A percentile compares a stretch with the other conserved stretches of the same genome.
phyloP scores from a whole-genome alignment of 2,329 filamentous ascomycete species.

The Hypoxylon sp. region DNA sequence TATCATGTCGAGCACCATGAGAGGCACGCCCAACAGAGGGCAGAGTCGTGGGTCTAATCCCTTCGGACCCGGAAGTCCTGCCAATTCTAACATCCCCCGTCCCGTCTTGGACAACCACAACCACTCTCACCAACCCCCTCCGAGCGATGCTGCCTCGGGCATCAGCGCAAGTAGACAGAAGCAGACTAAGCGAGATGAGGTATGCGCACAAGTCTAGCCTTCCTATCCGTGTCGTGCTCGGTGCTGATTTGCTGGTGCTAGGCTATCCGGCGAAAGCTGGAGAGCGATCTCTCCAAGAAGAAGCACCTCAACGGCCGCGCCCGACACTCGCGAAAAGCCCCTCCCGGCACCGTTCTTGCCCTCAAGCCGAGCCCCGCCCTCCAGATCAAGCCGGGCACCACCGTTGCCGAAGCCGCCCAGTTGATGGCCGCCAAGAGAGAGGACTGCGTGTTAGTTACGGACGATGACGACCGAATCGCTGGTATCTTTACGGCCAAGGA shows the following conservation, averaged over 20 bases:
- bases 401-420: constrained; percentile 94
- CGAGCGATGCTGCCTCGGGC: constrained; percentile 68
- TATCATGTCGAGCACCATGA: constrained; percentile 70
- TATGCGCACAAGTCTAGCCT: constrained; percentile 55
- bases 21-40: constrained; percentile 72
- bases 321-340: constrained; percentile 88
- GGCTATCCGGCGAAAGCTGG: constrained; percentile 97
- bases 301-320: constrained; percentile 81
- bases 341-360: constrained; percentile 93
- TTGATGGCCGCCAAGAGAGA: constrained; percentile 99
- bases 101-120: constrained; percentile 69
- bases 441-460: constrained; percentile 96
- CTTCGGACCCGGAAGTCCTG: constrained; percentile 66
- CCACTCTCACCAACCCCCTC: constrained; percentile 49
- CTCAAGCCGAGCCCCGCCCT: constrained; percentile 94
- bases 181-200: constrained; percentile 98
- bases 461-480: constrained; percentile 96
- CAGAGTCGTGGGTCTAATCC: constrained; percentile 64
- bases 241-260: constrained; percentile 55
- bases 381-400: constrained; percentile 95
- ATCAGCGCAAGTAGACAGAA: constrained; percentile 95
- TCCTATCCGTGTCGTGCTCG: constrained; percentile 30
- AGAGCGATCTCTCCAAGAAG: constrained; percentile 98
- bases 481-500: constrained; percentile 99
- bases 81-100: constrained; percentile 73